These are phyloP conservation scores for Lachancea sp. DNA, from an alignment of 805 yeast species.

Conservation along the genomic window DNA sequence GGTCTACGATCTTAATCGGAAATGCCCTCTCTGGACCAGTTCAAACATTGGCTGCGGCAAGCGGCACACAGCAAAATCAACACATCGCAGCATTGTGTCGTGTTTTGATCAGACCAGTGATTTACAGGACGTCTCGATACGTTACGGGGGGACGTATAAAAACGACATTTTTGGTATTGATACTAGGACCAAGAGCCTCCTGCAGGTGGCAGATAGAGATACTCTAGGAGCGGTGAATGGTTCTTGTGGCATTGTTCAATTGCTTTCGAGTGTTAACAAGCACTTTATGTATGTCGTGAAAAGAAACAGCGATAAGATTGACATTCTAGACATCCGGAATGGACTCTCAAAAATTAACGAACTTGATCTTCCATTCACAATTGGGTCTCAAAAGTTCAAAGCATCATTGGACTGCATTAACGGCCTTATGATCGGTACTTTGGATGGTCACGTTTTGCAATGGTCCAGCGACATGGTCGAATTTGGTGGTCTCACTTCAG, in stretches of 20 bases:
- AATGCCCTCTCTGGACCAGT: constrained; percentile 19
- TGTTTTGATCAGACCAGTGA: constrained; percentile 19
- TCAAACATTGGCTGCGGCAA: not conserved
- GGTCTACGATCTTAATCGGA: constrained; percentile 30
- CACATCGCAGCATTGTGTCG: constrained; percentile 24
- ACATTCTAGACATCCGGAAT: constrained; percentile 33
- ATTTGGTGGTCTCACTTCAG: constrained; percentile 24
- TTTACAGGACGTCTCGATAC: not conserved
- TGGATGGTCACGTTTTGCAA: constrained; percentile 16
- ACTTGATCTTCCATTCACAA: constrained; percentile 20
- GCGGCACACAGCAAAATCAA: constrained; percentile 10
- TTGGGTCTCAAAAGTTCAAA: constrained; percentile 22
- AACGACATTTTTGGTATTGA: constrained; percentile 27
- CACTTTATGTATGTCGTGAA: constrained; percentile 32
- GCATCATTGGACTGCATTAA: constrained; percentile 16
- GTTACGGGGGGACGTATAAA: constrained; percentile 27
- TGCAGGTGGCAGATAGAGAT: constrained; percentile 1
- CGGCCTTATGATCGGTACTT: constrained; percentile 26
- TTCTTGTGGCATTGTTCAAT: constrained; percentile 31
- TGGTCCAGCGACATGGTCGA: constrained; percentile 26
- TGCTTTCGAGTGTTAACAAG: constrained; percentile 34
- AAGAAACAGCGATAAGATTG: constrained; percentile 29
- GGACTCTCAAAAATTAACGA: constrained; percentile 11
- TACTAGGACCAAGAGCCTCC: constrained; percentile 10
- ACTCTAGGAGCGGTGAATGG: constrained; percentile 8